These are phyloP conservation scores for Microbotryomycetes sp. DNA, from an alignment of 1,284 basidiomycete species.

Conservation along the genomic window DNA sequence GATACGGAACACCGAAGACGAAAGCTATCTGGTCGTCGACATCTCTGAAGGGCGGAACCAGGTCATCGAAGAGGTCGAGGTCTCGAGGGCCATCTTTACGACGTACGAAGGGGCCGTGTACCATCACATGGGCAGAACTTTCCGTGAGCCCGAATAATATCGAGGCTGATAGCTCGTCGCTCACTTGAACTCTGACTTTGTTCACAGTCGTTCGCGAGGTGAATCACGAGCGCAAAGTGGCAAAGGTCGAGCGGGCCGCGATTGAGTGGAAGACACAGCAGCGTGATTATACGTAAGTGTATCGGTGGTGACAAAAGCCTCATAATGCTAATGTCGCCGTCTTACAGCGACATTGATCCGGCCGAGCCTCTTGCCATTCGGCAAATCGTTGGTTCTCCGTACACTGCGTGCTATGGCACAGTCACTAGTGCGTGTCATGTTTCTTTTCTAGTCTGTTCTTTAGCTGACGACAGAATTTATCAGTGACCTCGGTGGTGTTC, in stretches of 20 bases:
- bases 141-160: constrained; percentile 34
- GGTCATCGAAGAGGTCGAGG: constrained; percentile 77
- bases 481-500: constrained; percentile 62
- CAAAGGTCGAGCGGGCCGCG: constrained; percentile 61
- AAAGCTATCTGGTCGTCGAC: constrained; percentile 69
- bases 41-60: constrained; percentile 47
- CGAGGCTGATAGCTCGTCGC: constrained; percentile 51
- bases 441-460: background rate
- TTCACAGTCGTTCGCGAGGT: constrained; percentile 56
- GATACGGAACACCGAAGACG: constrained; percentile 69
- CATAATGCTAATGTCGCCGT: background rate
- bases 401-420: constrained; percentile 66
- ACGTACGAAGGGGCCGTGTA: constrained; percentile 57
- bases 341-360: constrained; percentile 64
- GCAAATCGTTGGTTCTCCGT: constrained; percentile 55
- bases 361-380: constrained; percentile 68
- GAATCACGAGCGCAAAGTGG: constrained; percentile 68
- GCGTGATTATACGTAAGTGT: constrained; percentile 33
- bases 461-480: background rate
- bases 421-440: constrained; percentile 45
- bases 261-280: constrained; percentile 76
- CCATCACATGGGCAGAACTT: constrained; percentile 71
- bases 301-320: fast-evolving
- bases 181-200: constrained; percentile 8
- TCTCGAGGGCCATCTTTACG: constrained; percentile 77